Evolutionary conservation across 345 rosid species (phyloP), one percentile per base, ranked within the genome.

Genomic region (Psidium guajava): DNA sequence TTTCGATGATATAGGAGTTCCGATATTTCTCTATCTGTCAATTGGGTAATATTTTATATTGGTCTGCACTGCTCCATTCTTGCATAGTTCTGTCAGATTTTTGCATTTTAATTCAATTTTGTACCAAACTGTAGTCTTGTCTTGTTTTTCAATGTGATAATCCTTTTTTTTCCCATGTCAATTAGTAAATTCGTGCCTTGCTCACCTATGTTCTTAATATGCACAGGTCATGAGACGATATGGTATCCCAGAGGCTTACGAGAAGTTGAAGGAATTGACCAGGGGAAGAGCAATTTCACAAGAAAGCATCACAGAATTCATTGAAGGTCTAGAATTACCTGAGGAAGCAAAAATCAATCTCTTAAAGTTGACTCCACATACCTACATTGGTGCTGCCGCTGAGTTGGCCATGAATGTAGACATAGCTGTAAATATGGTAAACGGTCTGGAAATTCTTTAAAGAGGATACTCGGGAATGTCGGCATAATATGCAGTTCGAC

Each of bases 181-280:
- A 6, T 42, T 85, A n/a, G 9, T 22, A 58, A 44, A 24, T 44
- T 77, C 1, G 4, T 57, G n/a, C 51, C 28, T 52, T 77, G 28
- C 64, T 82, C 12, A 28, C 27, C 14, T 44, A 8, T 49, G 20
- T 47, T 6, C 57, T 54, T 21, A 27, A 44, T 55, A 50, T 42
- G 58, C 21, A 36, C 77, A 95, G 99, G 97, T 98, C 59, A 96
- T 98, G 99, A 93, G 99, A 83, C 93, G 99, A 89, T 94, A 88
- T 2, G 97, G 98, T 61, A 97, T 96, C 84, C 98, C 98, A 32
- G 98, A 96, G 92, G 97, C 99, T 13, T 95, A 96, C 15, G 98
- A 98, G 93, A 98, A 96, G 91, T 93, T 98, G 53, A 95, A 98
- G 91, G 98, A 93, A 89, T 91, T 96, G 84, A 96, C 98, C 55